phyloP scores from a whole-genome alignment of 164 flowering plant genomes.

The Pachysandra terminalis region DNA sequence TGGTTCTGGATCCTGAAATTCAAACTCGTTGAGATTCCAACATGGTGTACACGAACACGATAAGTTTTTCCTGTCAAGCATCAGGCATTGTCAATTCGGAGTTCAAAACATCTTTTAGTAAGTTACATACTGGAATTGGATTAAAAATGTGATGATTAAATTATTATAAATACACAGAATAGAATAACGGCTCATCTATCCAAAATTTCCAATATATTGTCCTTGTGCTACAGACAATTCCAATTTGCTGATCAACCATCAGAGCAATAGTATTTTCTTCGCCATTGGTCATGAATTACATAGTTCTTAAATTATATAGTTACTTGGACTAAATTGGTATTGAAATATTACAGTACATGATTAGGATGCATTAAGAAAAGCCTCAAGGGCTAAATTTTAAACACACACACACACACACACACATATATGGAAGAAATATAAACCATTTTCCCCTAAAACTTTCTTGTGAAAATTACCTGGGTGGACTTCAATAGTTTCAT shows the following conservation, averaged over 20 bases:
- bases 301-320: neutral
- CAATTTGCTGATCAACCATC: too few species aligned
- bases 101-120: neutral
- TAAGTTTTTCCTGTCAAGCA: conserved; percentile 64
- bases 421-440: neutral
- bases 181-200: neutral
- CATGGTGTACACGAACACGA: conserved; percentile 61
- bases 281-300: too few species aligned
- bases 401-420: too few species aligned
- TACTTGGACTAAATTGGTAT: neutral
- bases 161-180: neutral
- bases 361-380: too few species aligned
- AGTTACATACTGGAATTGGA: neutral
- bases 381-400: neutral
- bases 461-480: conserved; percentile 44
- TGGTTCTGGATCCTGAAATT: conserved; percentile 77
- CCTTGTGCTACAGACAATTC: too few species aligned
- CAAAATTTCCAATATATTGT: neutral
- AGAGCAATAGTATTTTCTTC: too few species aligned
- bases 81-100: neutral
- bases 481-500: conserved; percentile 54
- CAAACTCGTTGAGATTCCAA: conserved; percentile 61
- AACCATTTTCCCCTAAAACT: neutral
- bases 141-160: neutral
- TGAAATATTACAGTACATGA: neutral